These are phyloP conservation scores for Metarhizium anisopliae DNA, from an alignment of 2,329 filamentous ascomycete species.

Conservation along the genomic window DNA sequence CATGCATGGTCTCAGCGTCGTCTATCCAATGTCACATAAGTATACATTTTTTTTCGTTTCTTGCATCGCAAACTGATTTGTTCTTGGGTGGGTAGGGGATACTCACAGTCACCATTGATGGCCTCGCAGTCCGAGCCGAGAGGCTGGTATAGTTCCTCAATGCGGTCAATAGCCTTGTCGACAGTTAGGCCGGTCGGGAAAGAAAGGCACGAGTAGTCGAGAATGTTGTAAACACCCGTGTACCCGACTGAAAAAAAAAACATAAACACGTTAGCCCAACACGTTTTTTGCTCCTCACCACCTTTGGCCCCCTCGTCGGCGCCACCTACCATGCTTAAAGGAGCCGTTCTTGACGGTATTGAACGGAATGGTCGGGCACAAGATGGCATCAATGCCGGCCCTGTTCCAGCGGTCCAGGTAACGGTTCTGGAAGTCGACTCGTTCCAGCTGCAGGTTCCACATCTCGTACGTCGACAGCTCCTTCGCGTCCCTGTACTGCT, in stretches of 20 bases:
- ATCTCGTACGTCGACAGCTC: constrained; percentile 35
- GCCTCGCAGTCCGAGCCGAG: constrained; percentile 27
- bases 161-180: constrained; percentile 29
- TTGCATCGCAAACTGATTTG: too few species aligned
- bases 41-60: too few species aligned
- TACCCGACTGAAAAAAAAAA: constrained; percentile 30
- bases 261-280: neutral
- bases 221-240: constrained; percentile 39
- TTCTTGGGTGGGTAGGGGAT: neutral
- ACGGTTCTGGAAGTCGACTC: constrained; percentile 34
- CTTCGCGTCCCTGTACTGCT: constrained; percentile 18
- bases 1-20: constrained; percentile 28
- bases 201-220: constrained; percentile 39
- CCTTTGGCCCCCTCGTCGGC: neutral
- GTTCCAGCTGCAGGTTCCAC: constrained; percentile 38
- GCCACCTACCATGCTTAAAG: constrained; percentile 31
- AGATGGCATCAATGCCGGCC: constrained; percentile 49
- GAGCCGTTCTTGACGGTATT: constrained; percentile 31
- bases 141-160: constrained; percentile 20
- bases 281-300: too few species aligned
- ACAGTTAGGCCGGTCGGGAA: constrained; percentile 34
- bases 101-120: constrained; percentile 35
- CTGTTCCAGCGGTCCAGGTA: constrained; percentile 37
- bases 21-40: constrained; percentile 17
- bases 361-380: constrained; percentile 46